A percentile compares a stretch with the other conserved stretches of the same genome.
These are phyloP conservation scores for Paramecium biaurelia DNA, from an alignment of 73 alveolate species.

Conservation along the genomic window DNA sequence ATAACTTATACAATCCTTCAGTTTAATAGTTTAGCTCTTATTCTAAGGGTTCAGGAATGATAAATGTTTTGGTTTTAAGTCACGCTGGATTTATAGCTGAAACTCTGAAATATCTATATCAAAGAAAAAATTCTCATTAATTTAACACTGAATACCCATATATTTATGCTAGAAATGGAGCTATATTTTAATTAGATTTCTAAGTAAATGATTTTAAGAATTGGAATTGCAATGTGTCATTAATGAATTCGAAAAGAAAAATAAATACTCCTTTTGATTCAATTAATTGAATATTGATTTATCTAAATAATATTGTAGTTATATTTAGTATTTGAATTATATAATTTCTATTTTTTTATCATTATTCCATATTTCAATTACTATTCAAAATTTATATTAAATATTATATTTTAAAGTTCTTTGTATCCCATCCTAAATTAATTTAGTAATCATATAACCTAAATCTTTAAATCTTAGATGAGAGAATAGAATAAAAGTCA, in stretches of 20 bases:
- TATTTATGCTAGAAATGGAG: slow-evolving; percentile 24
- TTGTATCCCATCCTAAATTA: neutral
- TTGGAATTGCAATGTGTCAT: neutral
- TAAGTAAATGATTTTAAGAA: neutral
- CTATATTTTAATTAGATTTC: neutral
- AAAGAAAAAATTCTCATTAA: neutral
- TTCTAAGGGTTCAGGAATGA: neutral
- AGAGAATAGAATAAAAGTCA: neutral
- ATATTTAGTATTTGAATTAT: neutral
- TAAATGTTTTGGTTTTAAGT: neutral
- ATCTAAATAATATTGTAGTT: neutral
- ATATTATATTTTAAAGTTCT: neutral
- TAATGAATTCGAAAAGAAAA: neutral
- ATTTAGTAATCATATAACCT: neutral
- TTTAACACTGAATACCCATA: neutral
- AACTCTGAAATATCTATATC: neutral
- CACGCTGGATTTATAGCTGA: slow-evolving; percentile 34
- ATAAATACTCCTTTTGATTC: slow-evolving; percentile 6
- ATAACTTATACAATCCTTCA: neutral
- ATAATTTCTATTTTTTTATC: neutral
- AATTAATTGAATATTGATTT: neutral
- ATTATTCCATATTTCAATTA: neutral
- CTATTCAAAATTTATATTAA: neutral
- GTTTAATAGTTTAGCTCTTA: neutral
- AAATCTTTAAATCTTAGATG: neutral